phyloP scores from a whole-genome alignment of 192 early-diverging fungal genomes.

The Obelidium mucronatum region DNA sequence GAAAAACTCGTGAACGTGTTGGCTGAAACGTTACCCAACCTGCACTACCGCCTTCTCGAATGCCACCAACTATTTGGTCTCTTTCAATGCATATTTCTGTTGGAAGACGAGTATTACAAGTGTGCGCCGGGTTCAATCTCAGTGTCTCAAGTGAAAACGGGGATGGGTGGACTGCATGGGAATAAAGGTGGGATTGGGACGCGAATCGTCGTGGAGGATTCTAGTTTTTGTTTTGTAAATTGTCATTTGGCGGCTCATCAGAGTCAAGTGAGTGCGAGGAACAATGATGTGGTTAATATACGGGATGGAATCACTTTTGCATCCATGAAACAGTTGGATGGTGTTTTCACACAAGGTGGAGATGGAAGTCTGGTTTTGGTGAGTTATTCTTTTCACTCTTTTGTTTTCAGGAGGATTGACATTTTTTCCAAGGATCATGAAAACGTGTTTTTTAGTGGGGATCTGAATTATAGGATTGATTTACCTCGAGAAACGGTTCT shows the following conservation, averaged over 20 bases:
- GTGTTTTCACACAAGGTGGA: slow-evolving; percentile 75
- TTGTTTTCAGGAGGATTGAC: slow-evolving; percentile 46
- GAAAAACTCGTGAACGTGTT: slow-evolving; percentile 73
- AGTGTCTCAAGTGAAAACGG: slow-evolving; percentile 81
- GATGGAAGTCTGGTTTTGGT: slow-evolving; percentile 86
- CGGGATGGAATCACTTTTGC: slow-evolving; percentile 66
- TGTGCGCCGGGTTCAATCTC: slow-evolving; percentile 60
- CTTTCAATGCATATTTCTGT: slow-evolving; percentile 86
- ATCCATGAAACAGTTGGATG: slow-evolving; percentile 22
- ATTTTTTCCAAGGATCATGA: slow-evolving; percentile 65
- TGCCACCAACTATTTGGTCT: slow-evolving; percentile 89
- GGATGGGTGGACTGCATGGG: slow-evolving; percentile 85
- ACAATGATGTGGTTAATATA: slow-evolving; percentile 76
- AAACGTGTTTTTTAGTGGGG: slow-evolving; percentile 57
- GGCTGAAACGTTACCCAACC: slow-evolving; percentile 52
- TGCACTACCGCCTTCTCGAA: slow-evolving; percentile 70
- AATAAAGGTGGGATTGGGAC: slow-evolving; percentile 90
- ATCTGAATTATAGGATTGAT: slow-evolving; percentile 94
- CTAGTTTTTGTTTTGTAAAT: slow-evolving; percentile 86
- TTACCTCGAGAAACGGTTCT: slow-evolving; percentile 72
- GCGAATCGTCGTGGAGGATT: slow-evolving; percentile 77
- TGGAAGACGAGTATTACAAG: slow-evolving; percentile 61
- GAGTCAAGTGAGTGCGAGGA: slow-evolving; percentile 71
- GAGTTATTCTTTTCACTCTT: slow-evolving; percentile 7
- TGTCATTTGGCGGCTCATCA: slow-evolving; percentile 89